These are phyloP conservation scores for Colletotrichum brevisporum DNA, from an alignment of 2,329 filamentous ascomycete genomes.

Conservation along the genomic window DNA sequence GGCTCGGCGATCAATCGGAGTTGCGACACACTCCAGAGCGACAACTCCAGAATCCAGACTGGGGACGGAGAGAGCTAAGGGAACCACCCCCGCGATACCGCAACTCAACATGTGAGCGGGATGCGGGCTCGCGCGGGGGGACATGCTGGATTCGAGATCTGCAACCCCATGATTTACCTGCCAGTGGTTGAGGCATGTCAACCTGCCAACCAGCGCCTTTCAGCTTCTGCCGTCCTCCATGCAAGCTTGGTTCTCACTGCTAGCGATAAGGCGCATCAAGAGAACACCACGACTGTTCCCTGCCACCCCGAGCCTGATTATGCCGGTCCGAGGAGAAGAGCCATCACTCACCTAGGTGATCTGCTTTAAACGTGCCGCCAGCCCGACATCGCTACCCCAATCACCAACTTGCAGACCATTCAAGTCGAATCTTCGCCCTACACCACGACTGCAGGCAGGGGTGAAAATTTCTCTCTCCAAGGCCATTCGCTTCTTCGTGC, in stretches of 20 bases:
- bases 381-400: slow-evolving; percentile 10
- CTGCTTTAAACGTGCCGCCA: slow-evolving; percentile 2
- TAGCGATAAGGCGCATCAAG: slow-evolving; percentile 5
- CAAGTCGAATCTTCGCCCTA: slow-evolving; percentile 16
- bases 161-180: slow-evolving; percentile 27
- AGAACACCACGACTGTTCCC: background rate
- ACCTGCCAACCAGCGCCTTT: background rate
- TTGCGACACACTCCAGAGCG: background rate
- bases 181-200: slow-evolving; percentile 4
- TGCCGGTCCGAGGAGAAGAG: slow-evolving; percentile 12
- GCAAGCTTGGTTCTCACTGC: background rate
- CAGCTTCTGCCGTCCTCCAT: background rate
- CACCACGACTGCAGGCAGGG: slow-evolving; percentile 20
- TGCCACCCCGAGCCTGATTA: background rate
- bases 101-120: slow-evolving; percentile 18
- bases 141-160: slow-evolving; percentile 23
- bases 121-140: slow-evolving; percentile 36
- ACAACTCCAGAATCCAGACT: slow-evolving; percentile 29
- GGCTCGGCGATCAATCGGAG: slow-evolving; percentile 31
- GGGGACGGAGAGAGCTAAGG: slow-evolving; percentile 29
- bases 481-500: slow-evolving; percentile 24
- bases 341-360: slow-evolving; percentile 5
- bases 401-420: slow-evolving; percentile 17
- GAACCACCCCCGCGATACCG: slow-evolving; percentile 28
- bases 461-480: slow-evolving; percentile 4